A percentile compares a stretch with the other conserved stretches of the same genome.
Evolutionary conservation across 371 early-diverging fungal species (phyloP).

Genomic region (Mucor sp.): DNA sequence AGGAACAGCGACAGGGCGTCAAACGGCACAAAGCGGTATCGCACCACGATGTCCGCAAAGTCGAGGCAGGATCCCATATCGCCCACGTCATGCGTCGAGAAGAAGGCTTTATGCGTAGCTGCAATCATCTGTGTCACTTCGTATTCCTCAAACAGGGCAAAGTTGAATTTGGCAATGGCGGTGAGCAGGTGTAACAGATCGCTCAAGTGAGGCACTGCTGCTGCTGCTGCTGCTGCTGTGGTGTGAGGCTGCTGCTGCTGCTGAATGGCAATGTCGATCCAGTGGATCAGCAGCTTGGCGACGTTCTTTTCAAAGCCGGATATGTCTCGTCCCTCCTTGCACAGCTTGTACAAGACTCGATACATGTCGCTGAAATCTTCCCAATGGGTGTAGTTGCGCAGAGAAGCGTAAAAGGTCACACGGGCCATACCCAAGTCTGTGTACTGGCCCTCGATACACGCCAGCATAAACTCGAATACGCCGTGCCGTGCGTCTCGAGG

Average conservation of each 20-base stretch:
- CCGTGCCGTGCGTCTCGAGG: conserved; percentile 59
- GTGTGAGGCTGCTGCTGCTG: not conserved
- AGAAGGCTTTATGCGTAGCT: conserved; percentile 53
- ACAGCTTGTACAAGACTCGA: conserved; percentile 56
- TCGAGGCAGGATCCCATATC: conserved; percentile 59
- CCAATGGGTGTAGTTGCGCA: conserved; percentile 54
- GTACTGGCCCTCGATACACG: conserved; percentile 66
- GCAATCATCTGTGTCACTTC: conserved; percentile 61
- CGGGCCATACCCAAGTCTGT: conserved; percentile 67
- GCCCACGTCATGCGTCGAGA: conserved; percentile 41
- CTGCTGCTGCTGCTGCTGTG: not conserved
- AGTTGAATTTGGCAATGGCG: conserved; percentile 70
- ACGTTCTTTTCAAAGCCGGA: conserved; percentile 75
- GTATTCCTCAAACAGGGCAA: conserved; percentile 63
- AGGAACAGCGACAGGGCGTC: conserved; percentile 57
- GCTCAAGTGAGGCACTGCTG: conserved; percentile 38
- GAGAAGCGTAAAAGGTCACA: conserved; percentile 60
- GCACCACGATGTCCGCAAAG: conserved; percentile 71
- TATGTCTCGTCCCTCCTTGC: conserved; percentile 72
- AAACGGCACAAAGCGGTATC: conserved; percentile 70
- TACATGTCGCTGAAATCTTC: conserved; percentile 66
- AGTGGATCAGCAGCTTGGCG: conserved; percentile 54
- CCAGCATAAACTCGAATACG: conserved; percentile 66
- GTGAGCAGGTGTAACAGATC: conserved; percentile 61
- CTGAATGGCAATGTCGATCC: conserved; percentile 50